Evolutionary conservation across 352 stramenopile species (phyloP), one percentile per base, ranked within the genome.

Genomic region (Globisporangium iwayamae): DNA sequence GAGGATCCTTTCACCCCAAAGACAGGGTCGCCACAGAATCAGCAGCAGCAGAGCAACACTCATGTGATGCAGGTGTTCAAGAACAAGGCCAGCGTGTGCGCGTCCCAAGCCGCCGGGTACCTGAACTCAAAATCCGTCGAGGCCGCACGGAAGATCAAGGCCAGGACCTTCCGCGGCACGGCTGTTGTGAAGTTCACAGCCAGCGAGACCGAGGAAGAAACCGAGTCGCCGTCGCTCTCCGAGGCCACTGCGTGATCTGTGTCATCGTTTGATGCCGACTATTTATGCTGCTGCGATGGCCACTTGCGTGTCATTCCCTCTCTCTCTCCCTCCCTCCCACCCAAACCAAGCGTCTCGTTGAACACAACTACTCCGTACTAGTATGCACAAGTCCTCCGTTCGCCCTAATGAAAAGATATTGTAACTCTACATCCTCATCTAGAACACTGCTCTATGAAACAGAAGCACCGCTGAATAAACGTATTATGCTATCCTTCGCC

Each of bases 111-210:
- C 22, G 79, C 79, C 0, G 73, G 66, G 9, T 68, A 77, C 1
- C 48, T 89, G 14, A 87, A 79, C 59, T 74, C 70, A 8, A 79
- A 78, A 36, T 87, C 79, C 6, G 60, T 64, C n/a, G 78, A 87
- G 50, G 81, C 81, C 18, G 76, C 78, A 8, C 73, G 76, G 1
- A 83, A 87, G 61, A 60, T 90, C 52, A 85, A 77, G 56, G 71
- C 73, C 7, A 69, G 70, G 36, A 53, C 67, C 36, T 47, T 63
- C 52, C 41, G 52, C 0, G 47, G 55, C n/a, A 65, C 73, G 25
- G 55, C 61, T 41, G 59, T 54, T 55, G 50, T 64, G 16, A 65
- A 65, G 38, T 30, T 65, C 8, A 45, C 72, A 47, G 74, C 81
- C 64, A 80, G 64, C 0, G 76, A 79, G 68, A 57, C 51, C 14